A percentile compares a stretch with the other conserved stretches of the same genome.
Conservation (phyloP, 129 eudicot species). For the Calendula officinalis region DNA sequence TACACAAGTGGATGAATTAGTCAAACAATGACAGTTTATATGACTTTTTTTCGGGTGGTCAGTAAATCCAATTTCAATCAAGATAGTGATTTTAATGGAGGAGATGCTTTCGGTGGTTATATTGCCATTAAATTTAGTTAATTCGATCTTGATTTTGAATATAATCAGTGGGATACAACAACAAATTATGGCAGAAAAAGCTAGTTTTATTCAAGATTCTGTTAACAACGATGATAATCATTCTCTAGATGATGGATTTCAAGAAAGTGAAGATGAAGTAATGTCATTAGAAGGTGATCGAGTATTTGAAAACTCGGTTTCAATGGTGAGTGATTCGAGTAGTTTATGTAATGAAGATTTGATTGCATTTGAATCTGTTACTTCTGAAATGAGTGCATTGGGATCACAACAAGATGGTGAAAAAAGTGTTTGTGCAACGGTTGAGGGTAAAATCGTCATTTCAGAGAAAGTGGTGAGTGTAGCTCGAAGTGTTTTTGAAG, state of each 20-base stretch:
- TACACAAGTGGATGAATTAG: slow-evolving; percentile 50
- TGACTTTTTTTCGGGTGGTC: slow-evolving; percentile 40
- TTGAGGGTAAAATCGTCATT: slow-evolving; percentile 35
- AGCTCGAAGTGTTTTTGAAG: slow-evolving; percentile 68
- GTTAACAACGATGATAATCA: slow-evolving; percentile 21
- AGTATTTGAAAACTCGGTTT: slow-evolving; percentile 49
- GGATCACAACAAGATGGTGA: slow-evolving; percentile 34
- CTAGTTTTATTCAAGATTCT: slow-evolving; percentile 34
- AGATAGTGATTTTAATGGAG: slow-evolving; percentile 64
- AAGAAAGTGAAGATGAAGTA: slow-evolving; percentile 60
- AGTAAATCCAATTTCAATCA: slow-evolving; percentile 38
- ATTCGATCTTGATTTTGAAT: slow-evolving; percentile 28
- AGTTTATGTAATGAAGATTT: slow-evolving; percentile 76
- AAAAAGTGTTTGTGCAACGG: slow-evolving; percentile 21
- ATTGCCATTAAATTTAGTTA: slow-evolving; percentile 63
- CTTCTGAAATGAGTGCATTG: slow-evolving; percentile 43
- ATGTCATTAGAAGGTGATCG: slow-evolving; percentile 65
- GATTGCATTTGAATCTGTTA: slow-evolving; percentile 36
- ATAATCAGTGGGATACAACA: slow-evolving; percentile 35
- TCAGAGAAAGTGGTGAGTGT: slow-evolving; percentile 39
- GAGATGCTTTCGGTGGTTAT: slow-evolving; percentile 52
- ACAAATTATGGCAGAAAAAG: slow-evolving; percentile 44
- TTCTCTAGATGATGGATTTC: slow-evolving; percentile 39
- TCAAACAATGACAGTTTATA: slow-evolving; percentile 65
- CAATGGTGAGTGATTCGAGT: slow-evolving; percentile 72